These are phyloP conservation scores for Pouteria campechiana DNA, from an alignment of 179 eudicot genomes.

Conservation along the genomic window DNA sequence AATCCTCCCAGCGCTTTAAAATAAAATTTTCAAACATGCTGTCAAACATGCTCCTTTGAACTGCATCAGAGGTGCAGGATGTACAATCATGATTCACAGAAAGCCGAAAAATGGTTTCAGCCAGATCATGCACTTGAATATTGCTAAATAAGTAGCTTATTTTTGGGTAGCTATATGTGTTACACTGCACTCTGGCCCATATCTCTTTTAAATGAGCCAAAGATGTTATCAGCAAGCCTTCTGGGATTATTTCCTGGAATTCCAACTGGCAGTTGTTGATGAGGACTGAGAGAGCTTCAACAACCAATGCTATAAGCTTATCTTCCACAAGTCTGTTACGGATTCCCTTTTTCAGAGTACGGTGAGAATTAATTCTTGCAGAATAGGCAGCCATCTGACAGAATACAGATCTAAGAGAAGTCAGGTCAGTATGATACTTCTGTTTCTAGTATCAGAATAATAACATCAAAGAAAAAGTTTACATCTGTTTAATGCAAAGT, in stretches of 20 bases:
- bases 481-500: too few relatives aligned
- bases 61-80: constrained; percentile 10
- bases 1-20: constrained; percentile 57
- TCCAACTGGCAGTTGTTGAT: constrained; percentile 41
- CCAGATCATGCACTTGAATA: constrained; percentile 30
- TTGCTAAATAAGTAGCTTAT: too few relatives aligned
- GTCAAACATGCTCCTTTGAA: constrained; percentile 37
- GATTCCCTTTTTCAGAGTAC: constrained; percentile 15
- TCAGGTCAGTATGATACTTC: constrained; percentile 18
- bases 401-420: constrained; percentile 49
- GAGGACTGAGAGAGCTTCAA: constrained; percentile 40
- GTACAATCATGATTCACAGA: constrained; percentile 22
- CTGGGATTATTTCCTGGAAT: constrained; percentile 40
- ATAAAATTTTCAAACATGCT: constrained; percentile 32
- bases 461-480: too few relatives aligned
- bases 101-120: constrained; percentile 67
- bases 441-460: too few relatives aligned
- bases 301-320: constrained; percentile 31
- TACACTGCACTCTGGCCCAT: constrained; percentile 42
- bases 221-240: constrained; percentile 14
- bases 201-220: constrained; percentile 23
- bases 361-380: constrained; percentile 16
- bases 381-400: constrained; percentile 42
- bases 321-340: constrained; percentile 32
- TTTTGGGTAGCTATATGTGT: too few relatives aligned